These are phyloP conservation scores for Fonsecaea multimorphosa DNA, from an alignment of 2,329 filamentous ascomycete genomes.

Conservation along the genomic window DNA sequence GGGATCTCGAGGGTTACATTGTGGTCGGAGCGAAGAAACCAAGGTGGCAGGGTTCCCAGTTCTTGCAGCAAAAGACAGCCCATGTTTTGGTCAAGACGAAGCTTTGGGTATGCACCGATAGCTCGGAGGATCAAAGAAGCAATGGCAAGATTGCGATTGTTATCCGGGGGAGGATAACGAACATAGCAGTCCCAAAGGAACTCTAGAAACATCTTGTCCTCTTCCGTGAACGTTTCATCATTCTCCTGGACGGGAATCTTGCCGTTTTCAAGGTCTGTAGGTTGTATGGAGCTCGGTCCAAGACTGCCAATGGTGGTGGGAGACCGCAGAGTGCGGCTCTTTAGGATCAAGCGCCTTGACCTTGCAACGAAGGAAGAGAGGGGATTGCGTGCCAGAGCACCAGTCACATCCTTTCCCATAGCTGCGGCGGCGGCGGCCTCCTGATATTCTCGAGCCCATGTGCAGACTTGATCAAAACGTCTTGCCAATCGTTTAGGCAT, in stretches of 20 bases:
- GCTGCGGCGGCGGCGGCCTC: constrained; percentile 53
- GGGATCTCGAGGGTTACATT: constrained; percentile 26
- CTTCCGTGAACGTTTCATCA: constrained; percentile 53
- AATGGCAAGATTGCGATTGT: constrained; percentile 42
- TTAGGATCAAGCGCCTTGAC: constrained; percentile 49
- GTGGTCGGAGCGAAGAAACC: constrained; percentile 54
- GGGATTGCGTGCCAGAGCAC: constrained; percentile 45
- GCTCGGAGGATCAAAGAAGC: constrained; percentile 63
- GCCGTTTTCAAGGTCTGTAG: constrained; percentile 36
- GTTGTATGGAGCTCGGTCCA: constrained; percentile 48
- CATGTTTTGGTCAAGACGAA: constrained; percentile 47
- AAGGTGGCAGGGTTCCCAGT: constrained; percentile 65
- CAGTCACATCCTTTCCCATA: constrained; percentile 39
- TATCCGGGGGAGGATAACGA: constrained; percentile 50
- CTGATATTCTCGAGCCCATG: constrained; percentile 64
- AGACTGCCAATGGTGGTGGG: constrained; percentile 52
- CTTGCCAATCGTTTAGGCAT: constrained; percentile 59
- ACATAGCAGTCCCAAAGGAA: constrained; percentile 51
- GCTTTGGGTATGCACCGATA: constrained; percentile 60
- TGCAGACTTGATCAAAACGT: constrained; percentile 57
- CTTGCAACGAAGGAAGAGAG: constrained; percentile 53
- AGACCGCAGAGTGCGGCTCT: constrained; percentile 50
- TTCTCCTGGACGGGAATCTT: constrained; percentile 39
- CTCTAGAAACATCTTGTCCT: constrained; percentile 61
- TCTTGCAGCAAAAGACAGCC: constrained; percentile 64